Conservation (phyloP, 495 filamentous ascomycete genomes). For the Lasiosphaeria miniovina region DNA sequence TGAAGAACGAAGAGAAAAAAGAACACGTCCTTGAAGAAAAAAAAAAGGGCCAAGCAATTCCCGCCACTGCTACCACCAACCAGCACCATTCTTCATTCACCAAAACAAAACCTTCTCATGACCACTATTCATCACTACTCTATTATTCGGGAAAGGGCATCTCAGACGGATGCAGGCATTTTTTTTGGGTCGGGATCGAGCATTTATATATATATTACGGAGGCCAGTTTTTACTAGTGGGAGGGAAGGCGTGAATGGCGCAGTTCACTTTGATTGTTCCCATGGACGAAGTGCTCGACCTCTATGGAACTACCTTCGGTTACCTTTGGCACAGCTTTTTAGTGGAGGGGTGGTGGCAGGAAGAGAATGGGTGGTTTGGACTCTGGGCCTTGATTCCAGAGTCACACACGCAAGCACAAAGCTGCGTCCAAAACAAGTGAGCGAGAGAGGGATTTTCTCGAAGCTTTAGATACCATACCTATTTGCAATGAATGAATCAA, state of each 20-base stretch:
- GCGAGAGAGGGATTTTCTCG: neutral
- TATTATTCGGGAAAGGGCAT: conserved; percentile 3
- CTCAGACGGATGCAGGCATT: neutral
- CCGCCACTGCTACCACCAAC: too few species aligned
- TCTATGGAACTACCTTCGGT: conserved; percentile 2
- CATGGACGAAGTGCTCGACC: conserved; percentile 24
- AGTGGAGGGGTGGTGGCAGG: neutral
- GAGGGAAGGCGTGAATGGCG: conserved; percentile 8
- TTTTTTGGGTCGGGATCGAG: neutral
- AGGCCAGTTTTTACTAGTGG: conserved; percentile 1
- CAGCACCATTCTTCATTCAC: neutral
- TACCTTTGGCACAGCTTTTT: neutral
- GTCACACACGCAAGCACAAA: neutral
- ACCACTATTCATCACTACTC: neutral
- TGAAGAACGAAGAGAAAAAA: conserved; percentile 6
- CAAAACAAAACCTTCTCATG: neutral
- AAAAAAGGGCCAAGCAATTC: too few species aligned
- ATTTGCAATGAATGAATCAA: conserved; percentile 2
- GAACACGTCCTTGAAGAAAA: neutral
- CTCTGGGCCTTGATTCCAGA: neutral
- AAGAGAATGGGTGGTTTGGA: neutral
- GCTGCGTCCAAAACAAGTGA: neutral
- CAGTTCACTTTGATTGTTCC: conserved; percentile 5
- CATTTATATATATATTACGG: neutral
- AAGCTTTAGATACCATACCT: neutral